Conservation (phyloP, 208 protist genomes). For the Naegleria fowleri region DNA sequence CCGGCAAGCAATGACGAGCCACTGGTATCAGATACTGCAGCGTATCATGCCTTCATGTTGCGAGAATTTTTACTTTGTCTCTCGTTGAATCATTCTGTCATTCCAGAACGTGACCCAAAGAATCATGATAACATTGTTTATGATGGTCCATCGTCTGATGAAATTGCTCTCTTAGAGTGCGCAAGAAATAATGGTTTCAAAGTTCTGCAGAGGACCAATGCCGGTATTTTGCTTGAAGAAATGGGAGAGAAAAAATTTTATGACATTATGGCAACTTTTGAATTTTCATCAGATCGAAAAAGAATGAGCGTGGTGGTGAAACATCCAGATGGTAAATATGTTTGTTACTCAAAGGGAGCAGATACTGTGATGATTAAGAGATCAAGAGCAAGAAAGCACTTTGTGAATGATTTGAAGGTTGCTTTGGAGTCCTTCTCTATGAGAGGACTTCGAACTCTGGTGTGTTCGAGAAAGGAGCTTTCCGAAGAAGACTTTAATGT, state of each 20-base stretch:
- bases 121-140: neutral
- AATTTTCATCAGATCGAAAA: slow-evolving; percentile 71
- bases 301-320: slow-evolving; percentile 70
- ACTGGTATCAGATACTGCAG: neutral
- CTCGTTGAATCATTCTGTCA: slow-evolving; percentile 63
- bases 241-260: slow-evolving; percentile 56
- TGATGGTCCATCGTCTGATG: slow-evolving; percentile 14
- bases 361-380: slow-evolving; percentile 66
- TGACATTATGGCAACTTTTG: slow-evolving; percentile 67
- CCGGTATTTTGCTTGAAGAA: too few relatives aligned
- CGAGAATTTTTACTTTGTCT: slow-evolving; percentile 62
- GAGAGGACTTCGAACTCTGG: slow-evolving; percentile 63
- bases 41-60: slow-evolving; percentile 50
- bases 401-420: slow-evolving; percentile 38
- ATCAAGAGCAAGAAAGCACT: slow-evolving; percentile 46
- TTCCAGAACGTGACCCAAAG: slow-evolving; percentile 43
- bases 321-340: slow-evolving; percentile 51
- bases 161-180: slow-evolving; percentile 51
- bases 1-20: neutral
- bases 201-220: slow-evolving; percentile 54
- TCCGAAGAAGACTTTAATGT: slow-evolving; percentile 51
- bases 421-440: slow-evolving; percentile 55
- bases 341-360: slow-evolving; percentile 66
- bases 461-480: slow-evolving; percentile 59
- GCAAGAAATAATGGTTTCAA: slow-evolving; percentile 68